Base-by-base conservation (phyloP, 2,329 filamentous ascomycete species). In the Trichoderma sp. region DNA sequence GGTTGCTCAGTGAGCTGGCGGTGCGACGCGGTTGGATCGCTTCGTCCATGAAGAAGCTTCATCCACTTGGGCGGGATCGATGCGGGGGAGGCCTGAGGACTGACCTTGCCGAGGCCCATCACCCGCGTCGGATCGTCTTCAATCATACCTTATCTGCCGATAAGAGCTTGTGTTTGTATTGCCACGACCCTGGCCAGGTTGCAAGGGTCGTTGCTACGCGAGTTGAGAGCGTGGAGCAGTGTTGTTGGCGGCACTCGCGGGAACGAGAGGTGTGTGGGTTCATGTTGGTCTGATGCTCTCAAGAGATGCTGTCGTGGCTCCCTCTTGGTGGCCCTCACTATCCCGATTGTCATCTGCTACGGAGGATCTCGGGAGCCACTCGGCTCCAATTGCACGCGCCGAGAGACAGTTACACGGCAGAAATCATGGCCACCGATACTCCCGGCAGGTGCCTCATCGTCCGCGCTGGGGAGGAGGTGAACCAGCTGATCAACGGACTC, bases 111-210 rank as follows among this genome's bases (percentile, higher is more conserved):
- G 55, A 58, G 17, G 54, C 10, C 63, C 48, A 65, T 65, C 55
- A 65, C 63, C 56, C 47, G 63, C 61, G 61, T 65, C 47, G 48
- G 59, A 63, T 63, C 50, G 63, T 41, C 63, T 47, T 45, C 57
- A 60, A 59, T 65, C 55, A 59, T 39, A 64, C 62, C 62, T 64
- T 58, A 64, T 64, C 62, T 64, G 54, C 62, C 62, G 62, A 64
- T 59, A 58, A 54, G 62, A 44, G 54, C 55, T 57, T 44, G n/a
- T 44, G 44, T 50, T 64, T 59, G 62, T 58, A 54, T 39, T 41
- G 15, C 59, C 43, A 41, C 59, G 41, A 55, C 59, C 59, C 59
- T 63, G 45, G 57, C 50, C 58, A 21, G 41, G 17, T 26, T 54
- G 21, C 59, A 63, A 63, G 59, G 59, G 39, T 63, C 50, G 21